These are phyloP conservation scores for Astrocystis sublimbata DNA, from an alignment of 495 filamentous ascomycete genomes.

Conservation along the genomic window DNA sequence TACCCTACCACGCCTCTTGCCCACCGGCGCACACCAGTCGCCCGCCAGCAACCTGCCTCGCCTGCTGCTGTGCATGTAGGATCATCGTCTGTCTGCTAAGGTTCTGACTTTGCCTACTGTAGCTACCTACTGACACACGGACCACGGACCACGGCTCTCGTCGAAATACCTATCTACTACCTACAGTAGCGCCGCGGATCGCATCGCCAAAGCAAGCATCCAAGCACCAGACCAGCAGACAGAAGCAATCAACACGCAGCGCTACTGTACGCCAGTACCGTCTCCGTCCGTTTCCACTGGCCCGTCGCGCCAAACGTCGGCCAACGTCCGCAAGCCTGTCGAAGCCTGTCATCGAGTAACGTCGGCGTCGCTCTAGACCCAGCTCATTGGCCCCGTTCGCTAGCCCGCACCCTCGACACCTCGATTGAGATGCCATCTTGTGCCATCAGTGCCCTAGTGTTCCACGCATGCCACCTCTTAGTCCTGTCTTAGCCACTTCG, in stretches of 20 bases:
- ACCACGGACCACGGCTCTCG: background rate
- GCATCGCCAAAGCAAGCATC: background rate
- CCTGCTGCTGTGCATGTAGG: too few species aligned
- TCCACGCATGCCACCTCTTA: conserved; percentile 10
- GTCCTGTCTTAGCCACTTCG: too few species aligned
- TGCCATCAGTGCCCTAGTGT: conserved; percentile 20
- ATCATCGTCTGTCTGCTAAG: too few species aligned
- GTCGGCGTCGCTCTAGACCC: conserved; percentile 17
- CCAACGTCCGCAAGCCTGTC: too few species aligned
- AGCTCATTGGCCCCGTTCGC: conserved; percentile 1
- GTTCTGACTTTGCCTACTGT: too few species aligned
- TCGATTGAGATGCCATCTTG: conserved; percentile 13
- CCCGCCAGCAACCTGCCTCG: too few species aligned
- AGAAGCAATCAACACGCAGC: too few species aligned
- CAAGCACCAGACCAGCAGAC: too few species aligned
- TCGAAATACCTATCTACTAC: background rate
- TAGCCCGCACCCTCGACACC: conserved; percentile 7
- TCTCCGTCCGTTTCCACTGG: conserved; percentile 2
- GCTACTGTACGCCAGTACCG: background rate
- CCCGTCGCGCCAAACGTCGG: conserved; percentile 9
- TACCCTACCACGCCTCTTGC: too few species aligned
- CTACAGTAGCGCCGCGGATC: background rate
- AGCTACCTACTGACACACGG: background rate
- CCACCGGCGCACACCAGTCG: too few species aligned
- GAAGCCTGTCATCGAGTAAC: conserved; percentile 13